These are phyloP conservation scores for Cercophora newfieldiana DNA, from an alignment of 495 filamentous ascomycete species.

Conservation along the genomic window DNA sequence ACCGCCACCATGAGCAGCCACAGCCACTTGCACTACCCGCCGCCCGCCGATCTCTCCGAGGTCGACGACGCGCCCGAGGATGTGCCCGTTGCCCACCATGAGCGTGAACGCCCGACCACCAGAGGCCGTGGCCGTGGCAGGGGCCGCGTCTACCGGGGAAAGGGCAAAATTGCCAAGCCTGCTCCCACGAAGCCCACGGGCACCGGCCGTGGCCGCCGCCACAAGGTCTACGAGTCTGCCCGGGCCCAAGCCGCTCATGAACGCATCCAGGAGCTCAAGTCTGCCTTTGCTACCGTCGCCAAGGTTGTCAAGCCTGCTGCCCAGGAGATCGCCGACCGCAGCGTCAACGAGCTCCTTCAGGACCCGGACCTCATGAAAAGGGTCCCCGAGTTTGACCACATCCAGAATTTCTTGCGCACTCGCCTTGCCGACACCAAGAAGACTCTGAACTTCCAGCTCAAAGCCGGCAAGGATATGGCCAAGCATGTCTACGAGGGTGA, in stretches of 20 bases:
- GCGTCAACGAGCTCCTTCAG: constrained; percentile 37
- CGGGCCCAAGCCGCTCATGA: constrained; percentile 48
- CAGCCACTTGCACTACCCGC: constrained; percentile 12
- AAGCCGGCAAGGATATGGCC: background rate
- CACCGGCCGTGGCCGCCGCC: constrained; percentile 43
- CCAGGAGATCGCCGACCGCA: constrained; percentile 44
- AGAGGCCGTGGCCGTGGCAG: constrained; percentile 31
- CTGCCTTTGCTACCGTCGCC: constrained; percentile 39
- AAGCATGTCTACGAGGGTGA: constrained; percentile 21
- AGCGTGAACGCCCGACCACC: constrained; percentile 31
- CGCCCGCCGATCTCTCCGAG: constrained; percentile 15
- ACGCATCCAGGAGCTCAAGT: constrained; percentile 44
- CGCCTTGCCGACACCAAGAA: constrained; percentile 26
- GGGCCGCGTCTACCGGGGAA: constrained; percentile 28
- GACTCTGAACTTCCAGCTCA: constrained; percentile 1
- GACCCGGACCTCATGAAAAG: constrained; percentile 35
- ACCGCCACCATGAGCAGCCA: constrained; percentile 20
- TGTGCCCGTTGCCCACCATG: constrained; percentile 14
- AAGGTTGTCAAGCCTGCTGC: constrained; percentile 42
- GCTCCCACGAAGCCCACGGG: constrained; percentile 31
- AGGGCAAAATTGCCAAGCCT: constrained; percentile 35
- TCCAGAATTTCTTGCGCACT: constrained; percentile 34
- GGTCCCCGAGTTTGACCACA: constrained; percentile 31
- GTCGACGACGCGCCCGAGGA: constrained; percentile 26
- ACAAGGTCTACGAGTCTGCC: constrained; percentile 42